A percentile compares a stretch with the other conserved stretches of the same genome.
These are phyloP conservation scores for Pleurotus cornucopiae DNA, from an alignment of 768 basidiomycete genomes.

Conservation along the genomic window DNA sequence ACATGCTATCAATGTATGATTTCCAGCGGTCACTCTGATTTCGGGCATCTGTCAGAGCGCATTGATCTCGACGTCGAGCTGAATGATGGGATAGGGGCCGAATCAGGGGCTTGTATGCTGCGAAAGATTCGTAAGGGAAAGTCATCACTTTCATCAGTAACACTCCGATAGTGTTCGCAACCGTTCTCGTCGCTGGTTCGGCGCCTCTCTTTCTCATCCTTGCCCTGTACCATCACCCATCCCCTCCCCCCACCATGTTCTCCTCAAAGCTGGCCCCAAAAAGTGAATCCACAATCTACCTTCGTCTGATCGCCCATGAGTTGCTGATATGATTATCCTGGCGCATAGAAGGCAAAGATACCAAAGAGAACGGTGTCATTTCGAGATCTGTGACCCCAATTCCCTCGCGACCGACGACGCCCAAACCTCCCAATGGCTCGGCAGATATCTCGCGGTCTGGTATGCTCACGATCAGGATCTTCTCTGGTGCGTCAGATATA, in stretches of 20 bases:
- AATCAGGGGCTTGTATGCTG: too few relatives aligned
- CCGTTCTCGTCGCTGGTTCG: slow-evolving; percentile 9
- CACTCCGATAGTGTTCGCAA: slow-evolving; percentile 7
- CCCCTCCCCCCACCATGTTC: slow-evolving; percentile 28
- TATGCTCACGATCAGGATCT: slow-evolving; percentile 93
- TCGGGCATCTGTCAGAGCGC: too few relatives aligned
- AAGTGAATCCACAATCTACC: slow-evolving; percentile 16
- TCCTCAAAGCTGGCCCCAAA: slow-evolving; percentile 52
- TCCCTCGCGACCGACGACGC: slow-evolving; percentile 77
- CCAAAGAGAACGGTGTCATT: slow-evolving; percentile 63
- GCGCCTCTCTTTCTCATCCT: slow-evolving; percentile 22
- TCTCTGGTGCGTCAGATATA: slow-evolving; percentile 60
- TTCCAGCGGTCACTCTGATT: too few relatives aligned
- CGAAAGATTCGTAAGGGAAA: neutral
- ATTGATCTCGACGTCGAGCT: too few relatives aligned
- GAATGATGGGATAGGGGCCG: too few relatives aligned
- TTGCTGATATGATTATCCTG: slow-evolving; percentile 4
- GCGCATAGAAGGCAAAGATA: slow-evolving; percentile 59
- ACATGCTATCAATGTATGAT: too few relatives aligned
- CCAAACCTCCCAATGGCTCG: slow-evolving; percentile 47
- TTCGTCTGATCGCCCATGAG: slow-evolving; percentile 2
- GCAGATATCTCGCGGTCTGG: slow-evolving; percentile 70
- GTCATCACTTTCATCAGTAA: slow-evolving; percentile 3
- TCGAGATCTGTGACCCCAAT: slow-evolving; percentile 81
- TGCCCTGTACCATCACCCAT: slow-evolving; percentile 8